Evolutionary conservation across 2,329 filamentous ascomycete species (phyloP), one percentile per base, ranked within the genome.

Genomic region (Elsinoe australis): DNA sequence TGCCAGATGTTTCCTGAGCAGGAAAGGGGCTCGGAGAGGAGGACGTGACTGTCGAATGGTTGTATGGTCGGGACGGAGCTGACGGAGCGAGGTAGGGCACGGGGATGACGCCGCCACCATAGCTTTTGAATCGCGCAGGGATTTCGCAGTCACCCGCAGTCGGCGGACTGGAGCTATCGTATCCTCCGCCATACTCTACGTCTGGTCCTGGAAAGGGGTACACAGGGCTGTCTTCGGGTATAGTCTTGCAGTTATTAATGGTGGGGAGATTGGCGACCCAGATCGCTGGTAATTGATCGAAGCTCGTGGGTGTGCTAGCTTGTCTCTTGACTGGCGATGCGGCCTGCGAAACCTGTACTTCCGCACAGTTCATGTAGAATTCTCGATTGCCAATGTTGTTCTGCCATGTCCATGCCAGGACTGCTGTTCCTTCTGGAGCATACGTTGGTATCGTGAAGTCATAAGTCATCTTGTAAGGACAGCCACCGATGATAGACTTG

Each of bases 281-380:
- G 8, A 73, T 57, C 31, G 64, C 61, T 2, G 70, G 69, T 5
- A 71, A 60, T 10, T 51, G 53, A 7, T 57, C 55, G 12, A 24
- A 50, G 7, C 35, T 35, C 8, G 42, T 44, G 8, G 51, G 42
- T 5, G 32, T 26, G 19, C 47, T 19, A 4, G 24, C 49, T 44
- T 52, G 50, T 49, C 54, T 52, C 29, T 50, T 51, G 22, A 51
- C 39, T 12, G 53, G 49, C n/a, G 49, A 47, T n/a, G 51, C 38
- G 10, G 41, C 9, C 1, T 61, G 62, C 2, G 55, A 38, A 66
- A 44, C 39, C 18, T 44, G 39, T 19, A 89, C 75, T 45, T 76
- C 72, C 5, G 85, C 85, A 60, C 86, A 92, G 67, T 87, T 87
- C 82, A 87, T 87, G 74, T 92, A 92, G 77, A 85, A 85, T 64